Base-by-base conservation (phyloP, 1,139 yeast species). In the Geotrichum australiense region DNA sequence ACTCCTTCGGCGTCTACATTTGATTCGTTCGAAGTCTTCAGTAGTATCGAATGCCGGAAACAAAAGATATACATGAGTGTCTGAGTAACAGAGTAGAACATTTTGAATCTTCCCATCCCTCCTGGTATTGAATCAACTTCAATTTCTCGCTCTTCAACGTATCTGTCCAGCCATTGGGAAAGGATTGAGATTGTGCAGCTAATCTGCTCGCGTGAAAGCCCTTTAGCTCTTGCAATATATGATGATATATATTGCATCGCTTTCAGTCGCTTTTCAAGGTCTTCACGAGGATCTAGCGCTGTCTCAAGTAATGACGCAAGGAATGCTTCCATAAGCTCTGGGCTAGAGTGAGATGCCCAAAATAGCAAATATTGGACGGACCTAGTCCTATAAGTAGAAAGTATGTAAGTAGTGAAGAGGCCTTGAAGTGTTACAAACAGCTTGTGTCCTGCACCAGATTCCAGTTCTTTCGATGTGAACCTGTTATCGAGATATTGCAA, bases 11-110 rank as follows among this genome's bases (percentile, higher is more conserved):
- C 62, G 10, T 48, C 46, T 7, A 48, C 51, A 10, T 22, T 27
- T 7, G 22, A 11, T 3, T 21, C 28, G 15, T 42, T 20, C 15
- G 32, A 11, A 11, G 30, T 31, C 20, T 41, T 41, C 18, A 36
- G 31, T 16, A 91, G 69, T 38, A 73, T 60, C 35, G 74, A 64
- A 61, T 84, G 84, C 49, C 96, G 74, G 64, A 89, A 91, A 58
- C 97, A 91, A 58, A 89, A 87, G 27, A 91, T 85, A 61, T 91
- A 91, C 51, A 93, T 71, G 42, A 91, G 65, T 0, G 96, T 87
- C 65, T 91, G 99, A 55, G 86, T 82, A 2, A 93, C 85, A n/a
- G 96, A 86, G 58, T 89, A 91, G 52, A 91, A 85, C 59, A 87
- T 71, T 55, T 81, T 81, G 64, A 87, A 89, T 47, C 93, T 54